Percentiles rank a stretch among this genome's conserved stretches.
These are phyloP conservation scores for Alternaria tenuissima DNA, from an alignment of 2,329 filamentous ascomycete species.

Conservation along the genomic window DNA sequence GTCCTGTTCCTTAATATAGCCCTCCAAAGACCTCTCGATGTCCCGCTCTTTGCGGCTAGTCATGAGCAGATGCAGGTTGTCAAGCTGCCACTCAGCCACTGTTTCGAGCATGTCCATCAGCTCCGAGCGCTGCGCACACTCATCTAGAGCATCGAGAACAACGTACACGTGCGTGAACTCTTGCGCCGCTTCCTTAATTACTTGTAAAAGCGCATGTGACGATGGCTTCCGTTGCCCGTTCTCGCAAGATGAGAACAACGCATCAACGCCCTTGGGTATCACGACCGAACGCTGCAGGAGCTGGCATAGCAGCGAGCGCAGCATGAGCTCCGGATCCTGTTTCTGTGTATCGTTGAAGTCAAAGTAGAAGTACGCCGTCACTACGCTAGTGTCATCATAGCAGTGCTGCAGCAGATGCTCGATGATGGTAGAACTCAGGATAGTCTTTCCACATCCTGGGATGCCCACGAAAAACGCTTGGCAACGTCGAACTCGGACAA, in stretches of 20 bases:
- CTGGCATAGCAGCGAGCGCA: constrained; percentile 52
- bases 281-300: constrained; percentile 32
- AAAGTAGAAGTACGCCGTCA: constrained; percentile 40
- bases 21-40: no score
- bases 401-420: no score
- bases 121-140: constrained; percentile 32
- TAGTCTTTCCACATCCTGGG: constrained; percentile 55
- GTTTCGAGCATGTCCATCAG: constrained; percentile 33
- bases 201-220: no score
- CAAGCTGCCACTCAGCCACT: constrained; percentile 32
- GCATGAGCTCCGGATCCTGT: constrained; percentile 44
- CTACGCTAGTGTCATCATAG: constrained; percentile 2
- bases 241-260: constrained; percentile 27
- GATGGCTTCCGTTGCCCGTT: no score
- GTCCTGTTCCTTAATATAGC: no score
- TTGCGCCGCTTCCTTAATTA: no score
- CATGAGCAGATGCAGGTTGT: constrained; percentile 19
- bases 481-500: constrained; percentile 18
- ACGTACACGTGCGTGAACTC: constrained; percentile 14
- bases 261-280: constrained; percentile 30
- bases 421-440: constrained; percentile 49
- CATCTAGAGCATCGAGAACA: constrained; percentile 42
- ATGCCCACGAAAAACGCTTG: constrained; percentile 34
- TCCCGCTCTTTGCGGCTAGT: no score
- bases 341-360: constrained; percentile 52